Evolutionary conservation across 2,329 filamentous ascomycete species (phyloP), one percentile per base, ranked within the genome.

Genomic region (Fusarium xyrophilum): DNA sequence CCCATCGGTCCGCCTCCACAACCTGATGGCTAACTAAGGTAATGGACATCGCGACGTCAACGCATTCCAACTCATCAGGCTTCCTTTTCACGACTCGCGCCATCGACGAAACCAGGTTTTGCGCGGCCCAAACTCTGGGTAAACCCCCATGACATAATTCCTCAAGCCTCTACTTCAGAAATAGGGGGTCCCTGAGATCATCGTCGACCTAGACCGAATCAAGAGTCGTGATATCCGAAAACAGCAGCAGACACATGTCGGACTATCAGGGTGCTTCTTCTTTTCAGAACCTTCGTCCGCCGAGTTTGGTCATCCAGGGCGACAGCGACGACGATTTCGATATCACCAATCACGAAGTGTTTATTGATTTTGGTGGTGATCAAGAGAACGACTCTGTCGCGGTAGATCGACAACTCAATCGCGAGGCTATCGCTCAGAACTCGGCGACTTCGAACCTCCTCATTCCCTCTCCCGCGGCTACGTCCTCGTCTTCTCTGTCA

Each of bases 271-370:
- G 65, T 71, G 56, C 59, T 65, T 62, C 63, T 62, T 56, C 63
- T 62, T 56, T 69, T 61, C 65, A 63, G 53, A 67, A 69, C 55
- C 57, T 65, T 67, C 61, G 63, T 61, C 73, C 73, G 51, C 72
- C 73, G 57, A 73, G 71, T 68, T 59, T 74, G 56, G 65, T 74
- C 39, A 60, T 74, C 42, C 65, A 71, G 44, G 66, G 59, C 57
- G 63, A 73, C 42, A 65, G 55, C 52, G 70, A 64, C 50, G 60
- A 69, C 67, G 67, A 67, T 47, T 44, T 56, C 25, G 48, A 51
- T 28, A 44, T 52, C 30, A 43, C 40, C 35, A 60, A 65, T 19
- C 40, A 35, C 35, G 43, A 44, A 27, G 53, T 32, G 40, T 54
- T 47, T 32, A 57, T 60, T 36, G 68, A 71, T 38, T 44, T 63